Conservation (phyloP, 371 early-diverging fungal species). For the Entomophthora muscae region DNA sequence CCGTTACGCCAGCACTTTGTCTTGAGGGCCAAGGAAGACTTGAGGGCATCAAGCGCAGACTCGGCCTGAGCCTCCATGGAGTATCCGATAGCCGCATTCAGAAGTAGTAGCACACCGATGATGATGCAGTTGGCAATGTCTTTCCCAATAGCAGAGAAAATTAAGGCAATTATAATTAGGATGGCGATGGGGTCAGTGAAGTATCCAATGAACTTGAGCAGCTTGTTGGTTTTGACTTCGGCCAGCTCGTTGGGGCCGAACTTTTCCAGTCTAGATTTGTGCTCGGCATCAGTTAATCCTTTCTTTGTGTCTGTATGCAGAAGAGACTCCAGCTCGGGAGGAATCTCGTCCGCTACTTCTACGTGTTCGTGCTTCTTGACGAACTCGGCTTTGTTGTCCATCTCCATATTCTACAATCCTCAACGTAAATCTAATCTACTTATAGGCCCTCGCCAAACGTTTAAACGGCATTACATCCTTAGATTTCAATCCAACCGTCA, state of each 20-base stretch:
- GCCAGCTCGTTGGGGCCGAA: conserved; percentile 60
- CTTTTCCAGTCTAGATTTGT: conserved; percentile 28
- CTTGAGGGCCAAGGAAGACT: conserved; percentile 49
- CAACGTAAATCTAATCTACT: too few species aligned
- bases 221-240: conserved; percentile 62
- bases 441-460: too few species aligned
- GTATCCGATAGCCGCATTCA: conserved; percentile 83
- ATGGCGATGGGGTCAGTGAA: conserved; percentile 79
- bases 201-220: conserved; percentile 75
- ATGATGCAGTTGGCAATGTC: conserved; percentile 63
- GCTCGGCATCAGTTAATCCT: conserved; percentile 39
- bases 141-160: conserved; percentile 47
- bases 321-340: conserved; percentile 46
- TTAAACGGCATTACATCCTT: too few species aligned
- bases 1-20: conserved; percentile 62
- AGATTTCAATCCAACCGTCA: too few species aligned
- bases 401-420: too few species aligned
- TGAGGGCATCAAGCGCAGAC: conserved; percentile 74
- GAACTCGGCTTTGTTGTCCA: too few species aligned
- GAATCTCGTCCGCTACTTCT: too few species aligned
- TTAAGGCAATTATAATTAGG: conserved; percentile 63
- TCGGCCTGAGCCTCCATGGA: conserved; percentile 81
- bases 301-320: conserved; percentile 43
- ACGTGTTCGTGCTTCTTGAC: too few species aligned
- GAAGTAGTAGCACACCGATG: conserved; percentile 55